Evolutionary conservation across 2,329 filamentous ascomycete genomes (phyloP).

Genomic region (Pleoardoris graminearum): DNA sequence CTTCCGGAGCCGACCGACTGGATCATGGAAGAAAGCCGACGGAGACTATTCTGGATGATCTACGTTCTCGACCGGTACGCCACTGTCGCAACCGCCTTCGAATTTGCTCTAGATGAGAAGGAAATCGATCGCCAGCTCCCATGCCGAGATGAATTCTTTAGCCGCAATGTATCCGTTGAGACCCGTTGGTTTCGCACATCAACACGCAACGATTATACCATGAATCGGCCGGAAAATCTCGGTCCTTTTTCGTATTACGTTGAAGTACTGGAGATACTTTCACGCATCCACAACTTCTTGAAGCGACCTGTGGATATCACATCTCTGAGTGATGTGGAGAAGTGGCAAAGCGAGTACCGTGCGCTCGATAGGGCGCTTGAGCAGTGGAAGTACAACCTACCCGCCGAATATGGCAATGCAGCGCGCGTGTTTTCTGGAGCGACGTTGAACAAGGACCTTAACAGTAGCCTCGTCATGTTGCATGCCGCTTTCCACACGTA

Average conservation of each 20-base stretch:
- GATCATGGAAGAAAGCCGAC: constrained; percentile 84
- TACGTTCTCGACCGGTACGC: constrained; percentile 89
- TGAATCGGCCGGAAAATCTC: constrained; percentile 76
- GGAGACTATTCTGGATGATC: constrained; percentile 91
- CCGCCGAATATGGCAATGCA: constrained; percentile 82
- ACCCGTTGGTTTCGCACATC: constrained; percentile 73
- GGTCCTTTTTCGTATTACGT: constrained; percentile 90
- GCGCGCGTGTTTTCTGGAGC: constrained; percentile 68
- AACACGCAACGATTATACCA: constrained; percentile 60
- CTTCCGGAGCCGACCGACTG: constrained; percentile 82
- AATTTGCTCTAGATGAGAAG: constrained; percentile 85
- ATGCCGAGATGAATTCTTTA: constrained; percentile 84
- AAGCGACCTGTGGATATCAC: constrained; percentile 90
- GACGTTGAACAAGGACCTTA: constrained; percentile 68
- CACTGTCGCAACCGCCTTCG: constrained; percentile 87
- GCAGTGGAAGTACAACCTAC: constrained; percentile 81
- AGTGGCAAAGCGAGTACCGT: constrained; percentile 86
- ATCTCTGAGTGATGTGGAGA: constrained; percentile 79
- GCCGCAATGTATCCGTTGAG: constrained; percentile 80
- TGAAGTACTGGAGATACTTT: constrained; percentile 84
- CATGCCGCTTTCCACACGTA: constrained; percentile 87
- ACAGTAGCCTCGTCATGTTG: constrained; percentile 87
- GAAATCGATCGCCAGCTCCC: constrained; percentile 87
- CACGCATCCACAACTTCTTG: constrained; percentile 84
- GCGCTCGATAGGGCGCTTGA: constrained; percentile 79